Conservation (phyloP, 2,329 filamentous ascomycete genomes). For the Monosporascus sp. region DNA sequence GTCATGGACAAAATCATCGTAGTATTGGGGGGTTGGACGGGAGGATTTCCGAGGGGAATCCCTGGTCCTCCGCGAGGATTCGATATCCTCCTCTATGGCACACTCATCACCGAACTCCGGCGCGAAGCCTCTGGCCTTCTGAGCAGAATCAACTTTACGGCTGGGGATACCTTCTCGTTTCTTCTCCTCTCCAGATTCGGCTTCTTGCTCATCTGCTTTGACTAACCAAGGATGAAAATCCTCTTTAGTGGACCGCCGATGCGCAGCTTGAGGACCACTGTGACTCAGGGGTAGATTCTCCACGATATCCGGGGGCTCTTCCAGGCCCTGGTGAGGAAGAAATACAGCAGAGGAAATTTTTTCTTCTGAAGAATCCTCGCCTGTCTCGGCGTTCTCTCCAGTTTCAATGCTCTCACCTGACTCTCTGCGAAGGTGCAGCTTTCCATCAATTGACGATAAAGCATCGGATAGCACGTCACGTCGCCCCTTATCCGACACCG, state of each 20-base stretch:
- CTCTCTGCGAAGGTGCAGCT: constrained; percentile 25
- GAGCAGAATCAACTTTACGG: constrained; percentile 17
- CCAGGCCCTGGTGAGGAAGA: constrained; percentile 64
- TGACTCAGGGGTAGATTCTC: constrained; percentile 19
- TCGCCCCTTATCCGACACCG: constrained; percentile 2
- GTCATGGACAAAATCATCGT: constrained; percentile 46
- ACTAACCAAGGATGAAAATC: constrained; percentile 51
- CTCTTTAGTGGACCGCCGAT: constrained; percentile 24
- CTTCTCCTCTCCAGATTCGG: constrained; percentile 22
- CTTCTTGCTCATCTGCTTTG: constrained; percentile 49
- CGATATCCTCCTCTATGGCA: constrained; percentile 38
- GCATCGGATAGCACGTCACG: constrained; percentile 7
- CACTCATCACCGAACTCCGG: constrained; percentile 33
- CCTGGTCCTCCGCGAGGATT: constrained; percentile 27
- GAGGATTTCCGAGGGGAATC: constrained; percentile 29
- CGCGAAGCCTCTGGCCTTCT: constrained; percentile 25
- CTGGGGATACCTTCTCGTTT: constrained; percentile 26
- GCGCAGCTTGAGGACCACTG: constrained; percentile 24
- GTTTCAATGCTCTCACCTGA: constrained; percentile 35
- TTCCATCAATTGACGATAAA: constrained; percentile 4
- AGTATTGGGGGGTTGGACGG: constrained; percentile 35
- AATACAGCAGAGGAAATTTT: constrained; percentile 86
- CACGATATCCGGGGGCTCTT: constrained; percentile 30
- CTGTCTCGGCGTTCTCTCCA: constrained; percentile 39
- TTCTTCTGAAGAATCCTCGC: constrained; percentile 67